Percentiles rank a stretch among this genome's conserved stretches.
These are phyloP conservation scores for Melocanna baccifera DNA, from an alignment of 176 grass and related monocot genomes.

Conservation along the genomic window DNA sequence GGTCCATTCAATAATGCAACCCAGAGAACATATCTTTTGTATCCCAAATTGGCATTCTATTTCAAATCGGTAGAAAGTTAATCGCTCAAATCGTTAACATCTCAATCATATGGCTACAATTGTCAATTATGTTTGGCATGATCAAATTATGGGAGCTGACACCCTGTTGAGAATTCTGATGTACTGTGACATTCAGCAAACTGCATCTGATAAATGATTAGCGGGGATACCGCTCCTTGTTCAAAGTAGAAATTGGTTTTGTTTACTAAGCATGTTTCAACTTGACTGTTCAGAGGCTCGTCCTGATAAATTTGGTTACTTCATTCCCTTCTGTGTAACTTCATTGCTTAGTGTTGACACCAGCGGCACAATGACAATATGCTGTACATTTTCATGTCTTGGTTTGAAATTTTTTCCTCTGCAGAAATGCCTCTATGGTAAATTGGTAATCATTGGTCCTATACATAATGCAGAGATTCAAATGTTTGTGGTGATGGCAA, in stretches of 20 bases:
- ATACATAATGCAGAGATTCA: constrained; percentile 55
- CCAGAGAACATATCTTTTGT: not conserved
- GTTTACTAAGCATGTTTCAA: not conserved
- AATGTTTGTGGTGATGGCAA: constrained; percentile 38
- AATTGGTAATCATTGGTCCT: not conserved
- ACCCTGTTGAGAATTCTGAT: not conserved
- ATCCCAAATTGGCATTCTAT: not conserved
- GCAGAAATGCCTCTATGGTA: not conserved
- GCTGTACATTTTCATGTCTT: not conserved
- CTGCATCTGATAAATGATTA: not conserved
- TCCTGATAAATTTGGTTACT: not conserved
- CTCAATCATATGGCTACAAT: not conserved
- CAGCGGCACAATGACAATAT: not conserved
- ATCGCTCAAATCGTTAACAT: not conserved
- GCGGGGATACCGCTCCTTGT: not conserved
- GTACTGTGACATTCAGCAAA: not conserved
- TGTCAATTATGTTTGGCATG: not conserved
- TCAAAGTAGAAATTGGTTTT: not conserved
- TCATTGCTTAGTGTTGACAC: not conserved
- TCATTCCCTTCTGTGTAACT: not conserved
- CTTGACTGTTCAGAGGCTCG: not conserved
- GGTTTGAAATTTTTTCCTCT: not conserved
- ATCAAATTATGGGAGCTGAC: not conserved
- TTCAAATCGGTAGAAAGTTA: not conserved
- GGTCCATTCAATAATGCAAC: not conserved